Evolutionary conservation across 768 basidiomycete species (phyloP).

Genomic region (Trametopsis cervina): DNA sequence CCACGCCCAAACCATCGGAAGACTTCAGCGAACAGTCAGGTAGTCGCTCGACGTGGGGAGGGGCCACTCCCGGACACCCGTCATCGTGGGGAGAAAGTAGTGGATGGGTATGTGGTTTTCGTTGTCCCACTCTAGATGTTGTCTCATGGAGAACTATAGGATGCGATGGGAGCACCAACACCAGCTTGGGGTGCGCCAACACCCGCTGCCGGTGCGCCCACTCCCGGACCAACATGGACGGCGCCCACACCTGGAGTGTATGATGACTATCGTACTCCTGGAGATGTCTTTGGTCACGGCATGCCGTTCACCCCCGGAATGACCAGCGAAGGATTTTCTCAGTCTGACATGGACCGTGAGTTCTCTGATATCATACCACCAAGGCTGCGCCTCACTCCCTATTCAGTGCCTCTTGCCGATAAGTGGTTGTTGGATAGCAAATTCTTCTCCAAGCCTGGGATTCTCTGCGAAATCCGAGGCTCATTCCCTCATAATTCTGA

Average conservation of each 20-base stretch:
- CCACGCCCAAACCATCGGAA: slow-evolving; percentile 12
- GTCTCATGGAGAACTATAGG: background rate
- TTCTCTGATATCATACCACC: background rate
- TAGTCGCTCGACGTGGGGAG: slow-evolving; percentile 10
- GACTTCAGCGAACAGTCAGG: background rate
- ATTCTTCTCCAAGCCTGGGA: slow-evolving; percentile 10
- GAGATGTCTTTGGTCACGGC: background rate
- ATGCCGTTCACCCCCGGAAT: background rate
- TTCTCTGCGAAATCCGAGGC: slow-evolving; percentile 18
- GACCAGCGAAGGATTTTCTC: no score
- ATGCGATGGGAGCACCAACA: slow-evolving; percentile 14
- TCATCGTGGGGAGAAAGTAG: slow-evolving; percentile 18
- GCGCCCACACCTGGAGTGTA: slow-evolving; percentile 12
- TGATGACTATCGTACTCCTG: slow-evolving; percentile 2
- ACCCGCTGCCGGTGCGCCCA: slow-evolving; percentile 31
- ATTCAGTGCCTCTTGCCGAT: slow-evolving; percentile 11
- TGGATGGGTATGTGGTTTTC: slow-evolving; percentile 16
- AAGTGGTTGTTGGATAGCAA: slow-evolving; percentile 20
- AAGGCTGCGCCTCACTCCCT: background rate
- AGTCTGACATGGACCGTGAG: no score
- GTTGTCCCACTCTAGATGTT: background rate
- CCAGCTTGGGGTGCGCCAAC: slow-evolving; percentile 22
- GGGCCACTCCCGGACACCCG: slow-evolving; percentile 3
- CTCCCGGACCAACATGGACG: slow-evolving; percentile 27
- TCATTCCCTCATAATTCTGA: slow-evolving; percentile 10